Evolutionary conservation across 768 basidiomycete species (phyloP), one percentile per base, ranked within the genome.

Genomic region (Hortiboletus campestris): DNA sequence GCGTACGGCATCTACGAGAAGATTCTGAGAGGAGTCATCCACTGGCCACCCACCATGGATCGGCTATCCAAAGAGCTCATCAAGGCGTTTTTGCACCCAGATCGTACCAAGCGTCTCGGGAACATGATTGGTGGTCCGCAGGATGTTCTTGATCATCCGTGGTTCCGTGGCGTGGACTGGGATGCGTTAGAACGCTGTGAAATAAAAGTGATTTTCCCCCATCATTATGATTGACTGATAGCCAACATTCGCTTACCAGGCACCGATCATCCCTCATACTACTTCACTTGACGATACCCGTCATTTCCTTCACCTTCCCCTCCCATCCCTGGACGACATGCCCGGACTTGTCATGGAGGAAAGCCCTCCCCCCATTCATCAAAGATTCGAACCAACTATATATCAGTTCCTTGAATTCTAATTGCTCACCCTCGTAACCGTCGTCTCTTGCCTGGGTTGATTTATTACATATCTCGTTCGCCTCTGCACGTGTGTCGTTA

Each of bases 1-100:
- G 88, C 95, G 0, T 91, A 96, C 71, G 95, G 93, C 44, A 98
- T 98, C 73, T 98, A 98, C 72, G 96, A 99, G 76, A 96, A 95
- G 76, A 98, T 99, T 60, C 77, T 99, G 39, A 84, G 82, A 54
- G 91, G 91, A 29, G 82, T 87, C 57, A 88, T 97, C 45, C 83
- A 91, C 60, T 98, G 94, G 86, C 96, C 96, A n/a, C 80, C 80
- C 54, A 86, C 83, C 58, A 86, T 98, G 78, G 95, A 98, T 67
- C 83, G 85, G 19, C 82, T 94, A 29, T 96, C 95, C 42, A 87
- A 86, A 61, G 91, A 93, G 61, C 80, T 99, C 52, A 89, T 99
- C 68, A 81, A 82, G 60, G 88, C 88, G 2, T 91, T 99, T 72
- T 76, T 99, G 49, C 90, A 93, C 56, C 91, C 92, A 11, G 96